A percentile compares a stretch with the other conserved stretches of the same genome.
Conservation (phyloP, 805 yeast species). For the Kuraishia borneana region DNA sequence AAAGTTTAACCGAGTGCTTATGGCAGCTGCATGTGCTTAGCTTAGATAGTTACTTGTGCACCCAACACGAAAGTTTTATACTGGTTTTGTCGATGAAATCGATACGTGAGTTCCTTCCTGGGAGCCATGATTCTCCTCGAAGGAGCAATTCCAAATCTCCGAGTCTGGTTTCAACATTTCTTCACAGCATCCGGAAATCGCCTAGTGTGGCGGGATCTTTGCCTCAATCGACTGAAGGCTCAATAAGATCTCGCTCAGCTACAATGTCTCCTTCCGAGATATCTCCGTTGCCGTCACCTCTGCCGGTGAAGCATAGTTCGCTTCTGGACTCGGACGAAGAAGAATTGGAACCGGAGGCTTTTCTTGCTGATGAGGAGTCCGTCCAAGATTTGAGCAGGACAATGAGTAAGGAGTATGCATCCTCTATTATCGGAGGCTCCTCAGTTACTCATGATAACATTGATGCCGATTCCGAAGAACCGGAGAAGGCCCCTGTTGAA, state of each 20-base stretch:
- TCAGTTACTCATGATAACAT: slow-evolving; percentile 11
- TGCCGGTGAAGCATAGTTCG: not conserved
- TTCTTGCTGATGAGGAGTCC: not conserved
- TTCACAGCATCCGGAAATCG: not conserved
- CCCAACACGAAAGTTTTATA: no score
- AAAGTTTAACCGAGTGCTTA: no score
- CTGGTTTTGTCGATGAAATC: no score
- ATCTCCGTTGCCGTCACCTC: not conserved
- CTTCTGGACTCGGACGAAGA: not conserved
- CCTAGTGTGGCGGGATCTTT: not conserved
- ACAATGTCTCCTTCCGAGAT: no score
- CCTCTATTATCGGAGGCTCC: slow-evolving; percentile 42
- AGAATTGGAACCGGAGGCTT: not conserved
- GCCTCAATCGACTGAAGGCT: not conserved
- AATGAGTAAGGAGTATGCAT: slow-evolving; percentile 19
- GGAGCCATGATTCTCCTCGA: not conserved
- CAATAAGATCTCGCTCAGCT: not conserved
- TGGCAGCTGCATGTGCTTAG: no score
- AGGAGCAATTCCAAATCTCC: not conserved
- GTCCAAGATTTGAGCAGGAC: not conserved
- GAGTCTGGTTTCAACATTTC: not conserved
- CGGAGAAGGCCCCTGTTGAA: slow-evolving; percentile 7
- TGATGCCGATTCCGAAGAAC: slow-evolving; percentile 5
- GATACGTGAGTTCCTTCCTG: no score
- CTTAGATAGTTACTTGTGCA: no score